A percentile compares a stretch with the other conserved stretches of the same genome.
Evolutionary conservation across 2,329 filamentous ascomycete genomes (phyloP).

Genomic region (Coniella lustricola): DNA sequence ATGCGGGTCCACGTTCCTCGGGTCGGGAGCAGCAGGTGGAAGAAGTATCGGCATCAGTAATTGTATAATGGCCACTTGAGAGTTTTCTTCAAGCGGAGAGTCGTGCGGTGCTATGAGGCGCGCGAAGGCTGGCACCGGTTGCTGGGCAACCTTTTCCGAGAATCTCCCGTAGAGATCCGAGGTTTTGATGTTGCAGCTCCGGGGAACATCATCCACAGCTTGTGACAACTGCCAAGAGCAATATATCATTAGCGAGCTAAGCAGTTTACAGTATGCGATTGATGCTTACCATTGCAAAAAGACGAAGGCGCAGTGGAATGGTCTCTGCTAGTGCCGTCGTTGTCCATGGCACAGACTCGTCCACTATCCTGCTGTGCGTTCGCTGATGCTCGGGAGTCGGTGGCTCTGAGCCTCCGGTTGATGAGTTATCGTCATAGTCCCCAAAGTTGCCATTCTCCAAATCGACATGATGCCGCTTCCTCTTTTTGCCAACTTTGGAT

Average conservation of each 20-base stretch:
- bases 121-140: constrained; percentile 51
- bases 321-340: constrained; percentile 43
- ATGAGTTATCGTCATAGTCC: constrained; percentile 49
- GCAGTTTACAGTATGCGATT: not conserved
- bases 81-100: constrained; percentile 29
- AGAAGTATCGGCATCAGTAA: constrained; percentile 38
- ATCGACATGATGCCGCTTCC: constrained; percentile 45
- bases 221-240: constrained; percentile 35
- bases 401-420: constrained; percentile 39
- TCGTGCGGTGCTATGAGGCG: constrained; percentile 41
- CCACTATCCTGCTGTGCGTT: constrained; percentile 27
- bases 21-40: constrained; percentile 35
- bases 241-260: constrained; percentile 18
- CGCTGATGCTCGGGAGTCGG: constrained; percentile 35
- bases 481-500: constrained; percentile 38
- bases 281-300: constrained; percentile 48
- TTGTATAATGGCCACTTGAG: constrained; percentile 39
- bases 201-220: constrained; percentile 38
- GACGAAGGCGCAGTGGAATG: constrained; percentile 52
- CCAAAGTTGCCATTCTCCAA: constrained; percentile 54
- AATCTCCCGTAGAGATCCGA: constrained; percentile 53
- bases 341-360: constrained; percentile 8
- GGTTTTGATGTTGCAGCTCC: constrained; percentile 30
- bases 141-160: constrained; percentile 47
- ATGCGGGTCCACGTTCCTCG: constrained; percentile 31